phyloP scores from a whole-genome alignment of 345 rosid species.

The Populus alba region DNA sequence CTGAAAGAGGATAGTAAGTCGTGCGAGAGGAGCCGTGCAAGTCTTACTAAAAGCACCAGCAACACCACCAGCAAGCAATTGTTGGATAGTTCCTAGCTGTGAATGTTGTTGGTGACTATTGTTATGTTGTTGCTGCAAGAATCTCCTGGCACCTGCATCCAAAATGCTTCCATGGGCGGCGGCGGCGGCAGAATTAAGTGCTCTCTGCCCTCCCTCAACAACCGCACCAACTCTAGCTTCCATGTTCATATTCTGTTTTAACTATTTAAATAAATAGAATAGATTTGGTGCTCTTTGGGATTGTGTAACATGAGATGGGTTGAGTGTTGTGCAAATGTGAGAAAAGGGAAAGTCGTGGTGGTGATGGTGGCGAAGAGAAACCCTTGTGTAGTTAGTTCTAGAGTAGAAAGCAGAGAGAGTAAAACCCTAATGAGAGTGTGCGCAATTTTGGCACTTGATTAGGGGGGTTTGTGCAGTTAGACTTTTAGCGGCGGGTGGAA shows the following conservation, averaged over 20 bases:
- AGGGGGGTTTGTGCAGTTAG: neutral
- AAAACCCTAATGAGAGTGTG: neutral
- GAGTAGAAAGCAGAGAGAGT: neutral
- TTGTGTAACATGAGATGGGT: neutral
- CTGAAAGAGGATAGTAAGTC: constrained; percentile 95
- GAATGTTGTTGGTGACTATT: constrained; percentile 36
- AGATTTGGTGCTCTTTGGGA: neutral
- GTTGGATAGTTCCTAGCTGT: constrained; percentile 63
- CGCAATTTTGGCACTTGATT: neutral
- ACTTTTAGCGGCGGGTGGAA: neutral
- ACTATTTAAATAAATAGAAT: neutral
- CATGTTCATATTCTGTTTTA: constrained; percentile 33
- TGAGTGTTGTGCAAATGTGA: neutral
- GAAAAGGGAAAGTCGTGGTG: neutral
- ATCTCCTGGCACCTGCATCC: constrained; percentile 61
- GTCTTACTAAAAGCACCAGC: constrained; percentile 98
- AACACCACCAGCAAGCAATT: constrained; percentile 82
- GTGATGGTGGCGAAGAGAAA: neutral
- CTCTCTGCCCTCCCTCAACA: constrained; percentile 67
- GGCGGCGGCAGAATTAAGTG: constrained; percentile 53
- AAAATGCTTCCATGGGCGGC: constrained; percentile 48
- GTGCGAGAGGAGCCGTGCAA: constrained; percentile 95
- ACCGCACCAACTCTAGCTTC: constrained; percentile 82
- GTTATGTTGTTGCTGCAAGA: constrained; percentile 42
- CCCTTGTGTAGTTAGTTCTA: neutral